Conservation (phyloP, 2,329 filamentous ascomycete species). For the Escovopsis weberi region DNA sequence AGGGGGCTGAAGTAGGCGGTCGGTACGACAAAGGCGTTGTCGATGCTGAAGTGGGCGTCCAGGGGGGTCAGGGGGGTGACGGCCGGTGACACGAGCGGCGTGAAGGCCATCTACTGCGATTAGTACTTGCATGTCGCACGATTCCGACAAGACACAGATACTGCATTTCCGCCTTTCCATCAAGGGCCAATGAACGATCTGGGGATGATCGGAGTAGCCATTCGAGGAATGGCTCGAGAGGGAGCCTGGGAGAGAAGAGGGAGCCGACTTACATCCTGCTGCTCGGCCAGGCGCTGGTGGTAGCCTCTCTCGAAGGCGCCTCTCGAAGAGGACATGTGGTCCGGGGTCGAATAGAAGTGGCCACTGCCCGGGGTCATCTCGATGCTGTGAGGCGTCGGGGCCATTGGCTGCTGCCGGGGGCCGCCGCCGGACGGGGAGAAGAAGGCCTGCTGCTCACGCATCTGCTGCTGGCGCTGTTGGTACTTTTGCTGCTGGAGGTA, state of each 20-base stretch:
- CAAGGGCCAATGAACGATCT: too few species aligned
- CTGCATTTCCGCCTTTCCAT: too few species aligned
- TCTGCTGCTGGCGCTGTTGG: conserved; percentile 43
- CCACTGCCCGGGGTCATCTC: conserved; percentile 50
- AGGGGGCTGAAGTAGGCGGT: conserved; percentile 70
- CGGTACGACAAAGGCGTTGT: conserved; percentile 45
- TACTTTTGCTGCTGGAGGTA: conserved; percentile 50
- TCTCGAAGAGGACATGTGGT: conserved; percentile 37
- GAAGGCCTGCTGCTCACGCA: conserved; percentile 43
- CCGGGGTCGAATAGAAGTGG: conserved; percentile 46
- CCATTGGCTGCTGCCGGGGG: too few species aligned
- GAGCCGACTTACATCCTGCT: conserved; percentile 45
- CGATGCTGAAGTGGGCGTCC: conserved; percentile 54
- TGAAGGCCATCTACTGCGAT: conserved; percentile 51
- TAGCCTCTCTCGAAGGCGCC: conserved; percentile 49
- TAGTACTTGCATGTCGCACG: background rate
- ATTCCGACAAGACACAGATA: background rate
- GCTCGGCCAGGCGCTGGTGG: conserved; percentile 52
- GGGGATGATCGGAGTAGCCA: too few species aligned
- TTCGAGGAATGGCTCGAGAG: too few species aligned
- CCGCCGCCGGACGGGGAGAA: conserved; percentile 42
- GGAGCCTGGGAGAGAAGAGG: too few species aligned
- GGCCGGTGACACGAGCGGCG: conserved; percentile 69
- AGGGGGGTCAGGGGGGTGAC: conserved; percentile 68
- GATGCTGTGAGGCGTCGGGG: conserved; percentile 68